Evolutionary conservation across 305 asterid species (phyloP).

Genomic region (Rubia peregrina): DNA sequence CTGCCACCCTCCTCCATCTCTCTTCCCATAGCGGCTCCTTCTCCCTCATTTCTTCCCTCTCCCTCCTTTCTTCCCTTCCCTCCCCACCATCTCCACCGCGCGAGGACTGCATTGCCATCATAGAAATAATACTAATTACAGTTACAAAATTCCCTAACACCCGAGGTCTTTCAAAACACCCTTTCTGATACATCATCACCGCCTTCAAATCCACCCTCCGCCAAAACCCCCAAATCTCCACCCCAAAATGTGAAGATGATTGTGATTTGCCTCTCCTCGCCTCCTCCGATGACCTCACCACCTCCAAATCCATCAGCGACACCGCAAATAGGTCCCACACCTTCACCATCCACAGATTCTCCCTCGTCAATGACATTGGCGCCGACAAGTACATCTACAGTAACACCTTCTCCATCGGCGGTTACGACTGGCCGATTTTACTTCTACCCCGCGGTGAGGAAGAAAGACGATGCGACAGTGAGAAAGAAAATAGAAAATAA

Average conservation of each 20-base stretch:
- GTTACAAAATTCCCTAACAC: background rate
- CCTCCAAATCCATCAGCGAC: slow-evolving; percentile 71
- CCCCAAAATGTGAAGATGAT: slow-evolving; percentile 35
- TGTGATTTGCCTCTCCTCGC: slow-evolving; percentile 25
- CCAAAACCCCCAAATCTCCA: background rate
- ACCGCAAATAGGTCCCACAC: slow-evolving; percentile 87
- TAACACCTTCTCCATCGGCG: slow-evolving; percentile 74
- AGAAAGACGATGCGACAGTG: too few species aligned
- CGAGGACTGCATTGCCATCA: too few species aligned
- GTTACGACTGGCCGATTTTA: slow-evolving; percentile 81
- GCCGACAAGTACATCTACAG: slow-evolving; percentile 68
- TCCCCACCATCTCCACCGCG: too few species aligned
- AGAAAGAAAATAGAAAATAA: too few species aligned
- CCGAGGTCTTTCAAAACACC: background rate
- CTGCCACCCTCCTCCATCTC: too few species aligned
- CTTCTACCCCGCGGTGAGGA: slow-evolving; percentile 78
- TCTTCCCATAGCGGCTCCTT: too few species aligned
- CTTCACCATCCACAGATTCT: slow-evolving; percentile 80
- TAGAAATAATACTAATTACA: too few species aligned
- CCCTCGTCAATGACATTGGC: slow-evolving; percentile 88
- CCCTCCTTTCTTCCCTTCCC: too few species aligned
- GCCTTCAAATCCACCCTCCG: background rate
- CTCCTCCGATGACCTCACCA: slow-evolving; percentile 30
- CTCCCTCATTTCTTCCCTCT: too few species aligned
- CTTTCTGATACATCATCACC: background rate